Evolutionary conservation across 1,284 basidiomycete genomes (phyloP).

Genomic region (Meira nashicola): DNA sequence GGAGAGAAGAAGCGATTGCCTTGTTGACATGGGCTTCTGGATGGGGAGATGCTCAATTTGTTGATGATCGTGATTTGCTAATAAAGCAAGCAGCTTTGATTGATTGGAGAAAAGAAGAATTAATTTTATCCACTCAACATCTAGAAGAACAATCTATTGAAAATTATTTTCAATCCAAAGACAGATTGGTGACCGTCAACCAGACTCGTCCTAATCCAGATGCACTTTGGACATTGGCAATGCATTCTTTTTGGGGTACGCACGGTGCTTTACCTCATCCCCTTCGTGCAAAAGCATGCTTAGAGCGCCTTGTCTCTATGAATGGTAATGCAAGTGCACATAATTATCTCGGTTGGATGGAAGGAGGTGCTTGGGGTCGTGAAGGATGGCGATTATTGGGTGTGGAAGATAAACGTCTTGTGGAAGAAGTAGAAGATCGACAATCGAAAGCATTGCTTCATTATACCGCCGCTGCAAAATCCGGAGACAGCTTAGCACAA

Average conservation of each 20-base stretch:
- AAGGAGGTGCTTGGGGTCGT: constrained; percentile 23
- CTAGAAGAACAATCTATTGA: constrained; percentile 4
- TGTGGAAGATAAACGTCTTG: background rate
- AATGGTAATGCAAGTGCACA: constrained; percentile 49
- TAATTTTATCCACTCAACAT: background rate
- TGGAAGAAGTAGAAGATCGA: constrained; percentile 2
- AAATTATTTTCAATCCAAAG: constrained; percentile 7
- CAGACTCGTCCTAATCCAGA: constrained; percentile 25
- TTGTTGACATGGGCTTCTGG: constrained; percentile 27
- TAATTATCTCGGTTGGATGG: constrained; percentile 41
- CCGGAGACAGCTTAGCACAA: constrained; percentile 77
- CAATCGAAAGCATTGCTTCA: constrained; percentile 69
- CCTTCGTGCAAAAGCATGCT: constrained; percentile 32
- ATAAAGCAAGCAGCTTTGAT: background rate
- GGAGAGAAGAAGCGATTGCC: constrained; percentile 20
- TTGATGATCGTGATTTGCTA: constrained; percentile 15
- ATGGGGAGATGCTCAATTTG: constrained; percentile 22
- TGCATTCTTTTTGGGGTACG: constrained; percentile 49
- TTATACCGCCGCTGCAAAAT: constrained; percentile 86
- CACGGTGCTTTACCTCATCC: constrained; percentile 39
- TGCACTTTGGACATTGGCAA: constrained; percentile 47
- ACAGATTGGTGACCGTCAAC: background rate
- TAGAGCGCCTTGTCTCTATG: constrained; percentile 28
- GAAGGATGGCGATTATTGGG: constrained; percentile 5
- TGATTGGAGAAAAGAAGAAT: background rate